phyloP scores from a whole-genome alignment of 306 rosid genomes.

The Chamaecrista fasciculata region DNA sequence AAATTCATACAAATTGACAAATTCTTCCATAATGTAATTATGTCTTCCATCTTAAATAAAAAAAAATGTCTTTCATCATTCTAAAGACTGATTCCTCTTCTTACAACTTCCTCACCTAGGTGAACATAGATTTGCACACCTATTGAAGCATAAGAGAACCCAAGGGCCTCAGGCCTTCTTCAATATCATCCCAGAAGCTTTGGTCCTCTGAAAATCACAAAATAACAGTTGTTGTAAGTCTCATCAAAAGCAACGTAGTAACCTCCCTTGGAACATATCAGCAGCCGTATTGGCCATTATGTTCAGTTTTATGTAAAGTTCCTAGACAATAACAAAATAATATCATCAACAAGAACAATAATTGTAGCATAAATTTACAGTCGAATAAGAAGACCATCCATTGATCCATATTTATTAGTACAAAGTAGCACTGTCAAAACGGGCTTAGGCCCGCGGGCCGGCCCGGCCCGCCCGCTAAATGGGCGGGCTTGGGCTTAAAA shows the following conservation, averaged over 20 bases:
- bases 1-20: too few species aligned
- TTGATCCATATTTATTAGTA: too few species aligned
- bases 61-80: too few species aligned
- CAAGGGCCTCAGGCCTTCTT: slow-evolving; percentile 89
- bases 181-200: slow-evolving; percentile 98
- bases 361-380: background rate
- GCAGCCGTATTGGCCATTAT: slow-evolving; percentile 83
- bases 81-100: too few species aligned
- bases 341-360: slow-evolving; percentile 25
- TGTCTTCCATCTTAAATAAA: too few species aligned
- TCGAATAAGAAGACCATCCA: slow-evolving; percentile 9
- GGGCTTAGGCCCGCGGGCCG: too few species aligned
- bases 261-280: slow-evolving; percentile 91
- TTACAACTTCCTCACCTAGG: too few species aligned
- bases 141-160: slow-evolving; percentile 91
- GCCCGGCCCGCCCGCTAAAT: too few species aligned
- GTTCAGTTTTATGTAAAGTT: slow-evolving; percentile 77
- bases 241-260: slow-evolving; percentile 87
- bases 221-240: slow-evolving; percentile 90
- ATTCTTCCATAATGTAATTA: too few species aligned
- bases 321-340: slow-evolving; percentile 51
- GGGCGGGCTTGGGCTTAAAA: too few species aligned
- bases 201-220: slow-evolving; percentile 96
- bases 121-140: slow-evolving; percentile 34
- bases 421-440: too few species aligned